phyloP scores from a whole-genome alignment of 176 grass and related monocot species.

The Juncus effusus region DNA sequence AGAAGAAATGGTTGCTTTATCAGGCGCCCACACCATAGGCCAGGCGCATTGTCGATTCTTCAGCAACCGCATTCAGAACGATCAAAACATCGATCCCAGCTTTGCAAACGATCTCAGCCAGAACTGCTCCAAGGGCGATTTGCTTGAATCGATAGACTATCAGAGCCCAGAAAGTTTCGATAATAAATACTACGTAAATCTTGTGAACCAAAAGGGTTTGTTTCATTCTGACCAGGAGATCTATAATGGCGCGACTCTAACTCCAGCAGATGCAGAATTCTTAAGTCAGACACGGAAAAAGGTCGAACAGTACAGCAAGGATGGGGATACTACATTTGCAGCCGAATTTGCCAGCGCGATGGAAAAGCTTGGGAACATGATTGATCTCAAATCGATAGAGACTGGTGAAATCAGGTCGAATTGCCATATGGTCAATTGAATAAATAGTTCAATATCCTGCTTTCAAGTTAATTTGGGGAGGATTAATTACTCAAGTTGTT shows the following conservation, averaged over 20 bases:
- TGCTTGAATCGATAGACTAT: slow-evolving; percentile 42
- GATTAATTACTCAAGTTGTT: too few relatives aligned
- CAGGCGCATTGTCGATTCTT: slow-evolving; percentile 57
- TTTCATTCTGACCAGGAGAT: slow-evolving; percentile 81
- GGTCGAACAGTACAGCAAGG: too few relatives aligned
- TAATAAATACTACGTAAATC: slow-evolving; percentile 59
- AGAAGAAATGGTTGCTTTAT: slow-evolving; percentile 54
- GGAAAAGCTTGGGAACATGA: too few relatives aligned
- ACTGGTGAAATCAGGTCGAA: too few relatives aligned
- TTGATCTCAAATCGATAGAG: too few relatives aligned
- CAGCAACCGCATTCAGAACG: slow-evolving; percentile 56
- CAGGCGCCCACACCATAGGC: slow-evolving; percentile 76
- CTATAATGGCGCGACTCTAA: slow-evolving; percentile 34
- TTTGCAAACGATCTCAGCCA: slow-evolving; percentile 32
- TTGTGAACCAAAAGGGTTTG: slow-evolving; percentile 30
- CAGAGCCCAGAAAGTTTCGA: slow-evolving; percentile 47
- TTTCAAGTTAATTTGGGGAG: too few relatives aligned
- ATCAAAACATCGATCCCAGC: slow-evolving; percentile 33
- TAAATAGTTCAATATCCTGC: too few relatives aligned
- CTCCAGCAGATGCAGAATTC: too few relatives aligned
- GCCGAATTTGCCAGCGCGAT: too few relatives aligned
- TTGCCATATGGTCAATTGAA: too few relatives aligned
- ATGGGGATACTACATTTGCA: too few relatives aligned
- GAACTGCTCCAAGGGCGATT: slow-evolving; percentile 15
- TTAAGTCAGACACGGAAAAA: too few relatives aligned